Evolutionary conservation across 768 basidiomycete species (phyloP).

Genomic region (Asterophora lycoperdoides): DNA sequence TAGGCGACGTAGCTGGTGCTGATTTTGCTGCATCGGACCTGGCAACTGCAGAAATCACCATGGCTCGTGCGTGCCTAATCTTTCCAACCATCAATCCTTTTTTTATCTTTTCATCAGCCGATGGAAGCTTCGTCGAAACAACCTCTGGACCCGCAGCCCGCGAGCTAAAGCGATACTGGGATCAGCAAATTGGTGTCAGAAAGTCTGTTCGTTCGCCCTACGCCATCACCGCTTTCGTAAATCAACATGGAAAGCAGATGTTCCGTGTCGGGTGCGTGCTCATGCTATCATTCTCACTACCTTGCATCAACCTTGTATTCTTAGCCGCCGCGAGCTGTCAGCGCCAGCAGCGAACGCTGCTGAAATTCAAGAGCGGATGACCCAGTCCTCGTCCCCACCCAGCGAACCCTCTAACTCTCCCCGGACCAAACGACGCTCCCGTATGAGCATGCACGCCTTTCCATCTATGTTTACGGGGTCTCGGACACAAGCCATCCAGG

Average conservation of each 20-base stretch:
- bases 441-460: slow-evolving; percentile 64
- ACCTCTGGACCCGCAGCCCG: slow-evolving; percentile 71
- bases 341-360: slow-evolving; percentile 54
- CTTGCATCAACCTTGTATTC: slow-evolving; percentile 4
- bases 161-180: slow-evolving; percentile 73
- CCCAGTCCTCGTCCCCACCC: slow-evolving; percentile 28
- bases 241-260: slow-evolving; percentile 75
- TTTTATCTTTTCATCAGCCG: slow-evolving; percentile 36
- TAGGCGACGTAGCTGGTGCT: slow-evolving; percentile 30
- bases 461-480: slow-evolving; percentile 44
- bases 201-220: slow-evolving; percentile 71
- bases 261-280: slow-evolving; percentile 70
- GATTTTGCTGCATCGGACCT: slow-evolving; percentile 47
- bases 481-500: slow-evolving; percentile 25
- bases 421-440: slow-evolving; percentile 50
- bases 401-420: slow-evolving; percentile 37
- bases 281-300: not conserved
- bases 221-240: slow-evolving; percentile 76
- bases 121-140: slow-evolving; percentile 77
- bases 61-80: slow-evolving; percentile 47
- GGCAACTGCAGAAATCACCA: slow-evolving; percentile 50
- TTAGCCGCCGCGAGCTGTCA: slow-evolving; percentile 55
- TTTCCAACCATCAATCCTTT: slow-evolving; percentile 15
- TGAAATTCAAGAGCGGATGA: slow-evolving; percentile 45
- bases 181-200: slow-evolving; percentile 63